Conservation (phyloP, 768 basidiomycete species). For the Megacollybia marginata region DNA sequence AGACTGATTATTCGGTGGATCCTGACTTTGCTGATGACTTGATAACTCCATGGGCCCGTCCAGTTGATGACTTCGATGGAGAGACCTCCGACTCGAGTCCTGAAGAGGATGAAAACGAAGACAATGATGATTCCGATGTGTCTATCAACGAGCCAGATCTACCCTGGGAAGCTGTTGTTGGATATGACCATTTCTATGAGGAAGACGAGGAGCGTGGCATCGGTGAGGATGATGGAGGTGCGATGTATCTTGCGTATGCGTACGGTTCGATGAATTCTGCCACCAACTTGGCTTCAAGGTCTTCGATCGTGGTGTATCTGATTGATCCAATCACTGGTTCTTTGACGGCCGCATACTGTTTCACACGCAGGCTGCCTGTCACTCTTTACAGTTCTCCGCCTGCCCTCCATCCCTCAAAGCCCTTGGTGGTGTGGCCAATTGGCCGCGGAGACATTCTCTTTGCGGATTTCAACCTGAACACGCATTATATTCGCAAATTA, state of each 20-base stretch:
- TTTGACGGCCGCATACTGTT: constrained; percentile 11
- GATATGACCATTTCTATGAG: constrained; percentile 3
- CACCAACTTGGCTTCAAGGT: constrained; percentile 1
- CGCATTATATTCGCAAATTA: constrained; percentile 18
- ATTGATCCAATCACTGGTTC: background rate
- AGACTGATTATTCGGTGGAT: background rate
- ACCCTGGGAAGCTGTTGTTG: constrained; percentile 3
- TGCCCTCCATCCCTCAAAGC: constrained; percentile 15
- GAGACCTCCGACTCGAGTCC: too few relatives aligned
- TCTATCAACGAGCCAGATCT: background rate
- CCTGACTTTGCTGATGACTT: background rate
- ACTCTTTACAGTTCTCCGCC: constrained; percentile 20
- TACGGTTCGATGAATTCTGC: background rate
- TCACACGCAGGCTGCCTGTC: constrained; percentile 8
- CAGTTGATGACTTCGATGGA: background rate
- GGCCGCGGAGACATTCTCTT: constrained; percentile 20
- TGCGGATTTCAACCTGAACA: constrained; percentile 15
- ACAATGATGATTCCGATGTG: too few relatives aligned
- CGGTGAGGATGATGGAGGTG: constrained; percentile 2
- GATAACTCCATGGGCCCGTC: background rate
- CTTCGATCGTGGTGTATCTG: constrained; percentile 1
- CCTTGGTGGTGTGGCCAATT: constrained; percentile 21
- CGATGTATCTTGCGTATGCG: background rate
- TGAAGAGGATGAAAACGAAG: too few relatives aligned
- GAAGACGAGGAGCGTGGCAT: constrained; percentile 5